These are phyloP conservation scores for Peronosclerospora sorghi DNA, from an alignment of 352 stramenopile species.

Conservation along the genomic window DNA sequence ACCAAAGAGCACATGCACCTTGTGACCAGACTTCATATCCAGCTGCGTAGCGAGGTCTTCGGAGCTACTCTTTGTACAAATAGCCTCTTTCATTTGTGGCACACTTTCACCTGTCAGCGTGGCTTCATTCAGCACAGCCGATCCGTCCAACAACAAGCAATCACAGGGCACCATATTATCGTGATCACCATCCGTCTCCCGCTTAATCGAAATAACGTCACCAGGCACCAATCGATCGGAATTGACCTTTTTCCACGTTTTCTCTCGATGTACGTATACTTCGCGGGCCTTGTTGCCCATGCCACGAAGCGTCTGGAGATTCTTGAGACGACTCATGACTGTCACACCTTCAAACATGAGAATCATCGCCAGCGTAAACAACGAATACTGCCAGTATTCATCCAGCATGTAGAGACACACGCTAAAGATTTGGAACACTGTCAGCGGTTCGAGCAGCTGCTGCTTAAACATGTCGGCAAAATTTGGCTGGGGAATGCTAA, in stretches of 20 bases:
- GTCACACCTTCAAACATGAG: slow-evolving; percentile 97
- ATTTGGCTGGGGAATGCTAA: slow-evolving; percentile 90
- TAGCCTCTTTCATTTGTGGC: slow-evolving; percentile 95
- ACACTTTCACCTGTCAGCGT: slow-evolving; percentile 98
- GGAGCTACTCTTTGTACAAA: slow-evolving; percentile 61
- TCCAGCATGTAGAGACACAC: slow-evolving; percentile 98
- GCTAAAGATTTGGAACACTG: slow-evolving; percentile 99
- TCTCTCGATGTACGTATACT: slow-evolving; percentile 86
- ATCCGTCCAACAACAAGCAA: slow-evolving; percentile 90
- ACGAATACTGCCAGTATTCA: slow-evolving; percentile 99
- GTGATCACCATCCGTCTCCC: slow-evolving; percentile 66
- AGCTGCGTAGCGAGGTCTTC: slow-evolving; percentile 61
- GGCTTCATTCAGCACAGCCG: slow-evolving; percentile 96
- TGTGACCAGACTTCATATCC: slow-evolving; percentile 82
- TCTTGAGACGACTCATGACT: slow-evolving; percentile 91
- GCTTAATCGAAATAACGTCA: slow-evolving; percentile 90
- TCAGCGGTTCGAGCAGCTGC: slow-evolving; percentile 96
- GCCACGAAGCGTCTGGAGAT: slow-evolving; percentile 89
- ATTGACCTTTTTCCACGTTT: slow-evolving; percentile 71
- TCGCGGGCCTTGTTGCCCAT: slow-evolving; percentile 86
- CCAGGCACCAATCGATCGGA: slow-evolving; percentile 87
- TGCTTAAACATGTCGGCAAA: slow-evolving; percentile 94
- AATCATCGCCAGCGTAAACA: slow-evolving; percentile 98
- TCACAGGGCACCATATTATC: slow-evolving; percentile 91
- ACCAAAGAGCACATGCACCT: slow-evolving; percentile 89